Evolutionary conservation across 805 yeast genomes (phyloP).

Genomic region (Jamesozyma gamospora): DNA sequence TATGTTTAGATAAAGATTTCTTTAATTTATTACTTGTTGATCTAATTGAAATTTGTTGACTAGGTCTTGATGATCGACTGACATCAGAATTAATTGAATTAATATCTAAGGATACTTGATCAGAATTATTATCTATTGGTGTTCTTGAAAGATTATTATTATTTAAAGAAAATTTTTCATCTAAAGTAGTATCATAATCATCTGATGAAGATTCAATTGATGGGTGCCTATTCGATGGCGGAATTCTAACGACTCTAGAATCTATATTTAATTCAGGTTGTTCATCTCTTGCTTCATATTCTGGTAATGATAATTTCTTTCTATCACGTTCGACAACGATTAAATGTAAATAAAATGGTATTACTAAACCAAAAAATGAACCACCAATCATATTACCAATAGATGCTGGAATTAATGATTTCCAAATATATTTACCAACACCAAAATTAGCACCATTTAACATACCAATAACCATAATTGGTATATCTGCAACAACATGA

Average conservation of each 20-base stretch:
- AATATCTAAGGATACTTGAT: neutral
- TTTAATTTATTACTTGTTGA: too few relatives aligned
- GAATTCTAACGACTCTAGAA: constrained; percentile 60
- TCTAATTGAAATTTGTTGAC: neutral
- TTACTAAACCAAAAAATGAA: constrained; percentile 45
- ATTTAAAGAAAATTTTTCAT: neutral
- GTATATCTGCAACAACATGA: constrained; percentile 81
- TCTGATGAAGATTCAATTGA: neutral
- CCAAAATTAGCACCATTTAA: constrained; percentile 55
- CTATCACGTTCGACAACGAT: constrained; percentile 65
- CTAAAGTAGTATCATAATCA: neutral
- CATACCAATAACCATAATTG: constrained; percentile 51
- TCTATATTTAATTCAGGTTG: constrained; percentile 71
- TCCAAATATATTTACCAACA: constrained; percentile 64
- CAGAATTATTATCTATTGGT: neutral
- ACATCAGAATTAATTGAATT: neutral
- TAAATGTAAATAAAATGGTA: constrained; percentile 68
- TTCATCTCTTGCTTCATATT: constrained; percentile 64
- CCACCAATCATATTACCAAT: constrained; percentile 82
- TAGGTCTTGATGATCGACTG: neutral
- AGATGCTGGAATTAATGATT: constrained; percentile 56
- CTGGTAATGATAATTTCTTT: constrained; percentile 50
- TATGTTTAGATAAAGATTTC: too few relatives aligned
- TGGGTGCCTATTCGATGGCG: constrained; percentile 8
- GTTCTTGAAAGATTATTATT: neutral